phyloP scores from a whole-genome alignment of 2,329 filamentous ascomycete species.

The Fusarium acutatum region DNA sequence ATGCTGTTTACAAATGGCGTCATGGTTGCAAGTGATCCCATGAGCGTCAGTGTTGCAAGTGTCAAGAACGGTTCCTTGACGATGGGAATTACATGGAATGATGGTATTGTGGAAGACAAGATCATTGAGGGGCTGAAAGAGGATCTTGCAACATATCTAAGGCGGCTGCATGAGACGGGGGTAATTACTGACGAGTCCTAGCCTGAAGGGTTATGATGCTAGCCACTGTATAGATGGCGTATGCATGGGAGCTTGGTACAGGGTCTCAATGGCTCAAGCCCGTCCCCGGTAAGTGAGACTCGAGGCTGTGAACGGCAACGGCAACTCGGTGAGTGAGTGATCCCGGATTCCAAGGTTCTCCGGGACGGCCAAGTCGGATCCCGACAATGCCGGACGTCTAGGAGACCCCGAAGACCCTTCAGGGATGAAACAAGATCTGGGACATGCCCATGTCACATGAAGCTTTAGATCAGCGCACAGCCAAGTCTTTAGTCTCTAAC shows the following conservation, averaged over 20 bases:
- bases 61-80: constrained; percentile 52
- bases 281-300: background rate
- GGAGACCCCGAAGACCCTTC: background rate
- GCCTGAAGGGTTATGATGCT: background rate
- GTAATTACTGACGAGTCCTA: constrained; percentile 5
- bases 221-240: background rate
- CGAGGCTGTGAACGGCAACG: background rate
- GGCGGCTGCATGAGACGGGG: constrained; percentile 37
- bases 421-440: background rate
- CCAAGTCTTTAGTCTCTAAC: background rate
- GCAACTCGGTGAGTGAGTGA: background rate
- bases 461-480: background rate
- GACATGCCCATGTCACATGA: background rate
- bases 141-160: constrained; percentile 46
- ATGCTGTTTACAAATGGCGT: constrained; percentile 61
- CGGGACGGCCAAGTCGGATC: background rate
- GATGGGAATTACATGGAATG: constrained; percentile 59
- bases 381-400: background rate
- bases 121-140: constrained; percentile 49
- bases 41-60: constrained; percentile 59
- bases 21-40: constrained; percentile 52
- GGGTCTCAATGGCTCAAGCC: background rate
- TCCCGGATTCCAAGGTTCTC: background rate
- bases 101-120: constrained; percentile 51
- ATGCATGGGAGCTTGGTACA: background rate